phyloP scores from a whole-genome alignment of 345 rosid genomes.

The Salix caprea region DNA sequence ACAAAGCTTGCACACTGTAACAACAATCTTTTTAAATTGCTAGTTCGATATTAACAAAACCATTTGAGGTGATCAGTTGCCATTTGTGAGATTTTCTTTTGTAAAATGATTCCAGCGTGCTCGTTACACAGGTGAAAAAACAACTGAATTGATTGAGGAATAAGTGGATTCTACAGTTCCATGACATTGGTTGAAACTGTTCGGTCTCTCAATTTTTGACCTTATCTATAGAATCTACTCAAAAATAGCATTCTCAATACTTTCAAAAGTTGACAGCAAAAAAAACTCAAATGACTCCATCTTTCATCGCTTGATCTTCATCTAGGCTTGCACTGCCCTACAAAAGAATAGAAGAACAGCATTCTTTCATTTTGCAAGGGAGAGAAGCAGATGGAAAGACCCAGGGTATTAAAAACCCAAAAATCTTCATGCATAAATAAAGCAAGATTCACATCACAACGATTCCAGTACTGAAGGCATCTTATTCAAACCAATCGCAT shows the following conservation, averaged over 20 bases:
- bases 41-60: background rate
- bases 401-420: constrained; percentile 1
- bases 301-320: constrained; percentile 56
- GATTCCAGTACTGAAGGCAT: background rate
- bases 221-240: constrained; percentile 13
- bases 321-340: constrained; percentile 86
- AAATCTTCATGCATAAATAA: constrained; percentile 6
- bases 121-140: background rate
- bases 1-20: no score
- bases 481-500: background rate
- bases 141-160: background rate
- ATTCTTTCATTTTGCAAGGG: constrained; percentile 34
- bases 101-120: background rate
- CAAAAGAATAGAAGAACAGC: constrained; percentile 50
- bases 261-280: constrained; percentile 27
- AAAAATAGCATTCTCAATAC: constrained; percentile 3
- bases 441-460: constrained; percentile 1
- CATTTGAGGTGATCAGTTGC: background rate
- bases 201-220: constrained; percentile 10
- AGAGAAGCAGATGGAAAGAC: constrained; percentile 19
- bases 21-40: background rate
- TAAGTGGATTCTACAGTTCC: background rate
- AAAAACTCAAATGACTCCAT: constrained; percentile 39
- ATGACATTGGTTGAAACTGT: background rate
- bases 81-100: background rate